phyloP scores from a whole-genome alignment of 164 flowering plant genomes.

The Amborella trichopoda region DNA sequence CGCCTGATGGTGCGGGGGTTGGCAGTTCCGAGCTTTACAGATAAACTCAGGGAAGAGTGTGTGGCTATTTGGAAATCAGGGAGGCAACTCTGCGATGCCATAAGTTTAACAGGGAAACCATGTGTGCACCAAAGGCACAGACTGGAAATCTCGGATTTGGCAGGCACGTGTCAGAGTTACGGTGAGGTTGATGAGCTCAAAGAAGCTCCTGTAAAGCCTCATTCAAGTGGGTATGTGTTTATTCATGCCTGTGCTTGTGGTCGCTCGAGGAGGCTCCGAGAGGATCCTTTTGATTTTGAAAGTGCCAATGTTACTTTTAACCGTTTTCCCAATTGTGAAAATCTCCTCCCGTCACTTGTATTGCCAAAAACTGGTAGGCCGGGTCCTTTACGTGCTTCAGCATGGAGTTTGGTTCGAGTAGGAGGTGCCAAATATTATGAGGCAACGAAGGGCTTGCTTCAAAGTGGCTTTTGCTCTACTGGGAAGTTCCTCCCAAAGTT shows the following conservation, averaged over 20 bases:
- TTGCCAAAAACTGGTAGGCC: slow-evolving; percentile 30
- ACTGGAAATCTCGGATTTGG: slow-evolving; percentile 13
- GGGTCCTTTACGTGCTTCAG: slow-evolving; percentile 39
- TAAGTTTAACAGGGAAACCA: slow-evolving; percentile 92
- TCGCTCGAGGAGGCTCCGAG: slow-evolving; percentile 50
- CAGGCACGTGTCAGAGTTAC: not conserved
- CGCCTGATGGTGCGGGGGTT: slow-evolving; percentile 81
- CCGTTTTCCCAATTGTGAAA: slow-evolving; percentile 59
- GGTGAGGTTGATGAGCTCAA: not conserved
- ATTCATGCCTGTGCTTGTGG: slow-evolving; percentile 99
- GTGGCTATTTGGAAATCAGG: slow-evolving; percentile 71
- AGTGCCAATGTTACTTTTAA: slow-evolving; percentile 48
- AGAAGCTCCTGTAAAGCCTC: slow-evolving; percentile 32
- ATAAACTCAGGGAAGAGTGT: slow-evolving; percentile 73
- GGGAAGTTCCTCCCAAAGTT: slow-evolving; percentile 61
- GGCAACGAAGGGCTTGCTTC: slow-evolving; percentile 72
- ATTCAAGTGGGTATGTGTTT: slow-evolving; percentile 81
- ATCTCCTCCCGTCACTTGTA: slow-evolving; percentile 47
- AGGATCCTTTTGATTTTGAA: slow-evolving; percentile 88
- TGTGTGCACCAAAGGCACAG: slow-evolving; percentile 78
- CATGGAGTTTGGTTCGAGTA: slow-evolving; percentile 73
- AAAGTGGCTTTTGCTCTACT: slow-evolving; percentile 66
- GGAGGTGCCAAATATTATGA: slow-evolving; percentile 79
- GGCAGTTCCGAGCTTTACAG: slow-evolving; percentile 37
- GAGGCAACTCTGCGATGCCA: slow-evolving; percentile 86